phyloP scores from a whole-genome alignment of 1,284 basidiomycete species.

The Megacollybia platyphylla region DNA sequence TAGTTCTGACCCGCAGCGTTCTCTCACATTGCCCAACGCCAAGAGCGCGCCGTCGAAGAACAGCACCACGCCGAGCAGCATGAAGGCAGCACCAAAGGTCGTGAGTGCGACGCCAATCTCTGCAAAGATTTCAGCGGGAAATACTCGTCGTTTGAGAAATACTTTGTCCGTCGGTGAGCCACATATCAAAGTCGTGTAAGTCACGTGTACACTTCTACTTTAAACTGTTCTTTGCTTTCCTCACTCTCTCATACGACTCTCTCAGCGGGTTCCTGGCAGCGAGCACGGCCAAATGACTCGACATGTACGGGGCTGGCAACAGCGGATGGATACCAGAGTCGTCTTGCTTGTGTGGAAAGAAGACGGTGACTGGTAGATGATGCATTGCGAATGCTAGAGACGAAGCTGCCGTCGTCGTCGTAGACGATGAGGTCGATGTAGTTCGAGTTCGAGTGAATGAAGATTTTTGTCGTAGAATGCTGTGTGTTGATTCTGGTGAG shows the following conservation, averaged over 20 bases:
- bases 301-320: conserved; percentile 56
- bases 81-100: conserved; percentile 94
- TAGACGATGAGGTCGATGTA: conserved; percentile 48
- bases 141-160: neutral
- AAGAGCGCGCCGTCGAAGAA: conserved; percentile 97
- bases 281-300: conserved; percentile 54
- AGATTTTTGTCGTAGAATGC: conserved; percentile 12
- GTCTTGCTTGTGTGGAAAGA: conserved; percentile 45
- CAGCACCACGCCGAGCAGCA: conserved; percentile 89
- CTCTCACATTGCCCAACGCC: conserved; percentile 85
- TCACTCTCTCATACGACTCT: conserved; percentile 58
- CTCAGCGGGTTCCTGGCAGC: conserved; percentile 48
- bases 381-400: conserved; percentile 19
- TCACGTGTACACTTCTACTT: too few relatives aligned
- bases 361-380: conserved; percentile 15
- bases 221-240: conserved; percentile 30
- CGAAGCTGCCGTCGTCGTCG: conserved; percentile 30
- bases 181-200: conserved; percentile 26
- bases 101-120: conserved; percentile 96
- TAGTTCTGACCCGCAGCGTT: neutral
- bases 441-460: conserved; percentile 47
- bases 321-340: conserved; percentile 47
- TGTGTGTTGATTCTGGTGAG: neutral
- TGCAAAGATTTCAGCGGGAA: conserved; percentile 16
- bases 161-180: conserved; percentile 64